Base-by-base conservation (phyloP, 192 early-diverging fungal genomes). In the Podila clonocystis region DNA sequence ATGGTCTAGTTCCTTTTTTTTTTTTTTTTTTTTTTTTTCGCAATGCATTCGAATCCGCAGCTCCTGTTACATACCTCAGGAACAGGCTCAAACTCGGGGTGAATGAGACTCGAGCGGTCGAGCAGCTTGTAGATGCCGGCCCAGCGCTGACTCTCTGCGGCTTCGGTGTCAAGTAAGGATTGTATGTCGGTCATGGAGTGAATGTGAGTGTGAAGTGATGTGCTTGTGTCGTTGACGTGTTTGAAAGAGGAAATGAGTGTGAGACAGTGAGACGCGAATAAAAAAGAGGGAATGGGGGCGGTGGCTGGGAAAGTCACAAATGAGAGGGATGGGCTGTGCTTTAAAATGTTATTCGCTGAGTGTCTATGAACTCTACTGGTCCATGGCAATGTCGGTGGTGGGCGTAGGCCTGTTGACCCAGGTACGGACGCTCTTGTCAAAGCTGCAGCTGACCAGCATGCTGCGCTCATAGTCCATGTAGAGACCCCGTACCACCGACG, bases 371-470 rank as follows among this genome's bases (percentile, higher is more conserved):
- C 38, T 55, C 49, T 34, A 71, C 17, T 58, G 67, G 24, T 68
- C 67, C 24, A 68, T 41, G 0, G 20, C 58, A 55, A 73, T 60
- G 57, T 73, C 41, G 34, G 15, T 48, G 8, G 50, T 19, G n/a
- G 30, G 24, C 6, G 7, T 17, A 2, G 67, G 22, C 5, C 26
- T 6, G 30, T 67, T 62, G 41, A 64, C 58, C 91, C 91, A 92
- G 15, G 87, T 71, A 24, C 84, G 78, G 15, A 92, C 80, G 11
- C 77, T 83, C 62, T 87, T 88, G 82, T 93, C 92, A 82, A 90
- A 92, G 5, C 89, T 85, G 60, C 84, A 83, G 52, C 83, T 87
- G 17, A 92, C 72, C 9, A 92, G 68, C 62, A 82, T 69, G 13
- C 82, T 80, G 31, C 73, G 74, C 28, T 78, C 64, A n/a, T 69